Conservation (phyloP, 371 early-diverging fungal species). For the Mortierella sp. region DNA sequence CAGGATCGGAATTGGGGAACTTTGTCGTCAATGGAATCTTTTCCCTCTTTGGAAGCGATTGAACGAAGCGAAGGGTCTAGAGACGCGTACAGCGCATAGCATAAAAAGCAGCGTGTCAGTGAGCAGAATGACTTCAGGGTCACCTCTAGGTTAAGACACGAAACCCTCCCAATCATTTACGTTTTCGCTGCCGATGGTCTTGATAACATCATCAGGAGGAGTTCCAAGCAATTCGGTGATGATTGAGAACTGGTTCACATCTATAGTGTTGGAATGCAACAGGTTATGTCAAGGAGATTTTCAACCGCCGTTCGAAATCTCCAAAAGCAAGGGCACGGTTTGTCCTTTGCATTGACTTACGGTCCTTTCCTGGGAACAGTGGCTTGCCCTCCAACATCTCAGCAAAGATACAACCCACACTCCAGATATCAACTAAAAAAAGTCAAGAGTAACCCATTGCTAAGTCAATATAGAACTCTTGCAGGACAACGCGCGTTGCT, state of each 20-base stretch:
- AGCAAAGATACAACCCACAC: conserved; percentile 98
- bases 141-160: too few relatives aligned
- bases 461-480: not conserved
- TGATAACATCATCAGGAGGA: conserved; percentile 93
- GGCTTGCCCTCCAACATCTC: conserved; percentile 98
- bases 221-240: conserved; percentile 94
- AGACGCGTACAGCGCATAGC: not conserved
- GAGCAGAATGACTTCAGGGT: not conserved
- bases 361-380: conserved; percentile 97
- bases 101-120: not conserved
- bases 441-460: not conserved
- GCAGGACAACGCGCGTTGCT: too few relatives aligned
- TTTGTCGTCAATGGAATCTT: conserved; percentile 82
- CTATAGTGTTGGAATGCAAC: conserved; percentile 41
- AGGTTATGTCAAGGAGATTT: too few relatives aligned
- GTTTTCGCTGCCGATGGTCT: conserved; percentile 93
- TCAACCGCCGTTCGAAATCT: too few relatives aligned
- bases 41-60: conserved; percentile 84
- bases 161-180: conserved; percentile 56
- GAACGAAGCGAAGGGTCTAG: conserved; percentile 91
- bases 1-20: conserved; percentile 74
- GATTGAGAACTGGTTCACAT: conserved; percentile 95
- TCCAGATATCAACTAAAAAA: conserved; percentile 97
- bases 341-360: conserved; percentile 62
- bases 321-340: too few relatives aligned